Evolutionary conservation across 108 stramenopile genomes (phyloP), one percentile per base, ranked within the genome.

Genomic region (Nitzschia inconspicua): DNA sequence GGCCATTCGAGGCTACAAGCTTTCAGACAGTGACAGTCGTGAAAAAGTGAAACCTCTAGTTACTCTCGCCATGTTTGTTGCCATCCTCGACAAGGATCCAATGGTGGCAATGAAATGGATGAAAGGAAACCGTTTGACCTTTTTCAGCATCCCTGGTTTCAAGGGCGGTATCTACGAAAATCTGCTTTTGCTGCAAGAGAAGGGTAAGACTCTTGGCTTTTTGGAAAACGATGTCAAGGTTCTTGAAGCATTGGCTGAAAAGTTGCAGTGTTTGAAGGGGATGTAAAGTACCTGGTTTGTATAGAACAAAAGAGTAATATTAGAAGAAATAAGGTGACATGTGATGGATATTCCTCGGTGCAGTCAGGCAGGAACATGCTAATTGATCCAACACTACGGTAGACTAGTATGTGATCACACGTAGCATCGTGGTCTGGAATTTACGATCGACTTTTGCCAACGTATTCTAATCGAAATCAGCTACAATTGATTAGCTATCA

Each of bases 101-200:
- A 20, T 59, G 30, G 53, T 53, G 68, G 31, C 29, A 35, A 14
- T 50, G 19, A 28, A 54, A 44, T 69, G 48, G 23, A 27, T 69
- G 23, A 54, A 51, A 56, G 13, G 35, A n/a, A 69, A 69, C 32
- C 68, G 68, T 13, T 44, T 69, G 23, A 54, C 68, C 18, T 36
- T 56, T 36, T 34, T 69, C 11, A 69, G 68, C 51, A 54, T 62
- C 11, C 68, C 68, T n/a, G 60, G 60, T 16, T 54, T 52, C 30
- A 69, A 69, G 44, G 20, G 50, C 31, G 54, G 25, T 2, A 35
- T 68, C 13, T 68, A 35, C 59, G 49, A 60, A 22, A 29, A 19
- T 14, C 20, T 68, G 43, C 22, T 23, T 37, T 23, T 10, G 0
- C 16, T 68, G 48, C 2, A 50, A 27, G 59, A 37, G 11, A 32